Evolutionary conservation across 2,329 filamentous ascomycete genomes (phyloP).

Genomic region (Colletotrichum musae): DNA sequence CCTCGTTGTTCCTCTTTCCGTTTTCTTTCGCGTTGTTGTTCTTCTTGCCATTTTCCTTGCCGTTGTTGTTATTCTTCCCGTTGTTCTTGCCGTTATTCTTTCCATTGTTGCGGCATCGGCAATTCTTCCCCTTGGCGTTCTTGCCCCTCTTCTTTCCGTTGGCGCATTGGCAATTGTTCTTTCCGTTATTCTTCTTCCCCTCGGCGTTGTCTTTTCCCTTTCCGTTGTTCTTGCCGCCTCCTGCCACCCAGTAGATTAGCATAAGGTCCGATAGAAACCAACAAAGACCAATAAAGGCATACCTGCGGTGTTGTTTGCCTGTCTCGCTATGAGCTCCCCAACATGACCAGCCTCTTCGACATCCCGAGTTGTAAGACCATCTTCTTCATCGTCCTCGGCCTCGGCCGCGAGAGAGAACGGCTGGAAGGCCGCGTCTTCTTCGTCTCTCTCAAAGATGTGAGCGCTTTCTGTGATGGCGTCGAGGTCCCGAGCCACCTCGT

Average conservation of each 20-base stretch:
- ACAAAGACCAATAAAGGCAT: background rate
- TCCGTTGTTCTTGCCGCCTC: conserved; percentile 3
- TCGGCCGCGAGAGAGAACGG: background rate
- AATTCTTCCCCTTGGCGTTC: conserved; percentile 24
- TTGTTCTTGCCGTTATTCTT: conserved; percentile 34
- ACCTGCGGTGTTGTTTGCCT: conserved; percentile 18
- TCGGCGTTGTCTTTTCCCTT: conserved; percentile 10
- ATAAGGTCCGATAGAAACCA: background rate
- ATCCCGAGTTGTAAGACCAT: conserved; percentile 4
- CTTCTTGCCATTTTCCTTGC: conserved; percentile 5
- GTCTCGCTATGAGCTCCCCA: background rate
- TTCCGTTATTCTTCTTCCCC: conserved; percentile 8
- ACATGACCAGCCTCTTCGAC: background rate
- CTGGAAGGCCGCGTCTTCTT: background rate
- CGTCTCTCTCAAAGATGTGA: conserved; percentile 8
- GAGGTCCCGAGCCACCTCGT: conserved; percentile 11
- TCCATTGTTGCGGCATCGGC: conserved; percentile 22
- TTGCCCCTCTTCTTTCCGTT: conserved; percentile 29
- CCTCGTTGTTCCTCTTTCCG: conserved; percentile 10
- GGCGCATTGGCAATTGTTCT: conserved; percentile 22
- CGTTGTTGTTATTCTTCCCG: conserved; percentile 4
- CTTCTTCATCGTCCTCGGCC: conserved; percentile 14
- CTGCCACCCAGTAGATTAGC: background rate
- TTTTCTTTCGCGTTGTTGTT: conserved; percentile 26
- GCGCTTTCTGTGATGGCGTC: background rate